Base-by-base conservation (phyloP, 208 protist genomes). In the Acanthamoeba quina region DNA sequence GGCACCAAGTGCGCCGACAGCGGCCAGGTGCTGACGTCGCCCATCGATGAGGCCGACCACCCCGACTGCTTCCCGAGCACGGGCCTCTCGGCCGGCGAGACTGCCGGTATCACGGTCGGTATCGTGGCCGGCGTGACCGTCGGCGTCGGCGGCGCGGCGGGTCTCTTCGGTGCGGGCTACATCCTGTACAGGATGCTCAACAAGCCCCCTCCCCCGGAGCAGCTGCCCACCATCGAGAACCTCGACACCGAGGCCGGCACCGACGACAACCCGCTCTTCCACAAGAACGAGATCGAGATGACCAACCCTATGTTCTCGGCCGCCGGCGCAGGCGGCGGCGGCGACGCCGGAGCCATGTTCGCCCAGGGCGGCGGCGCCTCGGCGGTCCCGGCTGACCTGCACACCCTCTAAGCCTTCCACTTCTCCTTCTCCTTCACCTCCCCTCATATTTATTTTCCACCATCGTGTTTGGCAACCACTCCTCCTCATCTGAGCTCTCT, bases 261-360 rank as follows among this genome's bases (percentile, higher is more conserved):
- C 47, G 78, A 86, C 78, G 78, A 86, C 49, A 86, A 86, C 78
- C 78, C 78, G 41, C 78, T 86, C 78, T 86, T 86, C 78, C 78
- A 62, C 52, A 62, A 29, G n/a, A 86, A 62, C 78, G 47, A 86
- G 52, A 62, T 86, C 78, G 78, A 86, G 78, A 86, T 86, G 78
- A 86, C 41, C 78, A 86, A 86, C 52, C 78, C 78, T 5, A 86
- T 86, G 78, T 86, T 86, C 78, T 54, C 78, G 17, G 74, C 44
- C n/a, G 44, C 41, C 44, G 44, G 44, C 37, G 74, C 19, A 29
- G 66, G 70, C 37, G 70, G 41, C 41, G 74, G 47, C 44, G 74
- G 74, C 41, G 44, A 44, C 66, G 66, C 66, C 17, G 6, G 26
- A 19, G 31, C 66, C 66, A 47, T 74, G 66, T 74, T 74, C 66